Percentiles rank a stretch among this genome's conserved stretches.
Conservation (phyloP, 2,329 filamentous ascomycete genomes). For the Aureobasidium lini region DNA sequence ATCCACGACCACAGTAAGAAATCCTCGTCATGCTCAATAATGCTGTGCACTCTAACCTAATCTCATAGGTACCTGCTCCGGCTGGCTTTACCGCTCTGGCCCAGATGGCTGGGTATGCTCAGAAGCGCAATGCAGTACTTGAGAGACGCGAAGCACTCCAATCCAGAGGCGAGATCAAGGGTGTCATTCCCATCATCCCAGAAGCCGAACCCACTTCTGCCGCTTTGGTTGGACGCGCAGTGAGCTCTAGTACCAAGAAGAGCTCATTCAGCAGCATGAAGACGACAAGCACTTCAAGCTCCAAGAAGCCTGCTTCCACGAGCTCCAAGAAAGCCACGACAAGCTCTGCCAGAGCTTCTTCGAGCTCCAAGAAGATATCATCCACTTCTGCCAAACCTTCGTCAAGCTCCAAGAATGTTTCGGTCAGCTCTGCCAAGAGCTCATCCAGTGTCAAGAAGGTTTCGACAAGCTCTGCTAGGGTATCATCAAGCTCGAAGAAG, state of each 20-base stretch:
- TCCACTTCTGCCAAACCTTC: too few species aligned
- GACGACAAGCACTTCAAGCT: neutral
- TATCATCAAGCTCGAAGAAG: too few species aligned
- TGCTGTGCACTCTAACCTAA: neutral
- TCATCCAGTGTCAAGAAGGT: too few species aligned
- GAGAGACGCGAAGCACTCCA: neutral
- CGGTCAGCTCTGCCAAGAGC: too few species aligned
- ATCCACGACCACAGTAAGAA: neutral
- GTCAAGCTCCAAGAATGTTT: too few species aligned
- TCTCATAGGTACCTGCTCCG: neutral
- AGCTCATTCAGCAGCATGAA: neutral
- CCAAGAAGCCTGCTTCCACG: neutral
- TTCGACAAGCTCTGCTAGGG: too few species aligned
- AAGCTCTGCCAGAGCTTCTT: neutral
- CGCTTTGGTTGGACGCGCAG: neutral
- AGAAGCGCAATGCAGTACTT: neutral
- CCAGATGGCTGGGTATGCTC: neutral
- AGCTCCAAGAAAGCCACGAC: neutral
- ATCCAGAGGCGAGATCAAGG: neutral
- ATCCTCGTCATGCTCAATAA: neutral
- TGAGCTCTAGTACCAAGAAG: neutral
- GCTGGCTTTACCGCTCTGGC: neutral
- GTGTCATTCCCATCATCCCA: neutral
- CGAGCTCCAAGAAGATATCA: too few species aligned
- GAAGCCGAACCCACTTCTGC: neutral